phyloP scores from a whole-genome alignment of 2,329 filamentous ascomycete species.

The Grosmannia huntii region DNA sequence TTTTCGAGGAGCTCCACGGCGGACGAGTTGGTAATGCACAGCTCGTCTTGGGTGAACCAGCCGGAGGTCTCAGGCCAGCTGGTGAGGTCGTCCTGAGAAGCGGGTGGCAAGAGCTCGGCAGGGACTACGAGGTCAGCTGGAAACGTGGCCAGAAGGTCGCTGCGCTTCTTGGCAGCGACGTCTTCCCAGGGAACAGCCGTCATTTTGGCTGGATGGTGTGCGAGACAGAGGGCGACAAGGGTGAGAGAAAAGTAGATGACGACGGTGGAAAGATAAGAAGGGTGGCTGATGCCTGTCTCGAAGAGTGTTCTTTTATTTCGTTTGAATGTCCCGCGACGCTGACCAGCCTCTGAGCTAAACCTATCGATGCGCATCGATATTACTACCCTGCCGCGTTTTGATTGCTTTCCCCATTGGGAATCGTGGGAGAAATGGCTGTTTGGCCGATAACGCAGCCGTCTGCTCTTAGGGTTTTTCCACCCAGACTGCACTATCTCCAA shows the following conservation, averaged over 20 bases:
- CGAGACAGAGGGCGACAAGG: not conserved
- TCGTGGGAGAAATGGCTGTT: not conserved
- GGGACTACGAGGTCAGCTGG: conserved; percentile 47
- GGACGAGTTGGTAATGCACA: conserved; percentile 23
- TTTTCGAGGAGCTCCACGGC: conserved; percentile 21
- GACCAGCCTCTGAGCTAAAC: not conserved
- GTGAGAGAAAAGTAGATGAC: not conserved
- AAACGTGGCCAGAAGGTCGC: conserved; percentile 32
- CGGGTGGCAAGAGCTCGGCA: conserved; percentile 35
- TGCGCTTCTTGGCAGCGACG: conserved; percentile 29
- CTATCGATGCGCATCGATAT: not conserved
- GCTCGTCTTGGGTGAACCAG: conserved; percentile 39
- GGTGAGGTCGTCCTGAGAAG: conserved; percentile 41
- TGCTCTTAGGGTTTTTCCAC: too few species aligned
- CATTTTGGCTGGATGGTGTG: not conserved
- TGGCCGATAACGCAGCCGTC: not conserved
- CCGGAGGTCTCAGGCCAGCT: conserved; percentile 42
- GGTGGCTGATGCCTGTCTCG: not conserved
- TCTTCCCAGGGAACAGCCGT: conserved; percentile 24
- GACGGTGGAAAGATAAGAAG: not conserved
- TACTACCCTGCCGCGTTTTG: not conserved
- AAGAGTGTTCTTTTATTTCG: not conserved
- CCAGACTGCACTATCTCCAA: not conserved
- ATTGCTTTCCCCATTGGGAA: conserved; percentile 6
- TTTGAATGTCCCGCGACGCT: not conserved